Base-by-base conservation (phyloP, 2,329 filamentous ascomycete species). In the Colletotrichum sp. region DNA sequence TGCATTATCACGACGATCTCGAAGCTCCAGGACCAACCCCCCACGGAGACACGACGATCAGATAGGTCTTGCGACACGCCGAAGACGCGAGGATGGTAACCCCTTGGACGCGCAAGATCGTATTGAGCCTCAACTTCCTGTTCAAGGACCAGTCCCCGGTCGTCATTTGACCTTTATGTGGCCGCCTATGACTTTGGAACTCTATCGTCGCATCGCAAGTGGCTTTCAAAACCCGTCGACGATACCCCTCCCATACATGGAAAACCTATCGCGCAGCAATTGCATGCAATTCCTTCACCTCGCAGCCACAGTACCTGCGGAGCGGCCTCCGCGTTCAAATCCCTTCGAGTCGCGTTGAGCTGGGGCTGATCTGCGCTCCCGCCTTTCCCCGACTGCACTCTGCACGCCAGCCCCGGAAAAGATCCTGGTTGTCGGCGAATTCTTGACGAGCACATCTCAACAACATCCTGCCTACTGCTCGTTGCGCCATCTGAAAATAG, bases 321-420 rank as follows among this genome's bases (percentile, higher is more conserved):
- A 28, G 30, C n/a, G 8, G 32, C 21, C 30, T 57, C 64, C 63
- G 57, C 69, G 8, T 9, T 10, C 21, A 44, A 32, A 63, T 72
- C 39, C 32, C 57, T 69, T 30, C 26, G 16, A n/a, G 63, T 49
- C n/a, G 28, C 64, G 15, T 59, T 26, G 44, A 36, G 32, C 68
- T 68, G 63, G 73, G 55, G 70, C 34, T 52, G 64, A 76, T 68
- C 73, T 72, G 62, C 69, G 24, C 30, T 76, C 57, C 69, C 69
- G 69, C 32, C 30, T 57, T 63, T 57, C 32, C 73, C 73, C 69
- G 55, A 52, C 28, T 65, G 72, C 68, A 63, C 28, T n/a, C 69
- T 72, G 69, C 69, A 44, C 49, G 55, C 49, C 24, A 55, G 52
- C 28, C 52, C 72, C 67, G 62, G 44, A 30, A 36, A n/a, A 24